Conservation (phyloP, 345 rosid genomes). For the Moricandia arvensis region DNA sequence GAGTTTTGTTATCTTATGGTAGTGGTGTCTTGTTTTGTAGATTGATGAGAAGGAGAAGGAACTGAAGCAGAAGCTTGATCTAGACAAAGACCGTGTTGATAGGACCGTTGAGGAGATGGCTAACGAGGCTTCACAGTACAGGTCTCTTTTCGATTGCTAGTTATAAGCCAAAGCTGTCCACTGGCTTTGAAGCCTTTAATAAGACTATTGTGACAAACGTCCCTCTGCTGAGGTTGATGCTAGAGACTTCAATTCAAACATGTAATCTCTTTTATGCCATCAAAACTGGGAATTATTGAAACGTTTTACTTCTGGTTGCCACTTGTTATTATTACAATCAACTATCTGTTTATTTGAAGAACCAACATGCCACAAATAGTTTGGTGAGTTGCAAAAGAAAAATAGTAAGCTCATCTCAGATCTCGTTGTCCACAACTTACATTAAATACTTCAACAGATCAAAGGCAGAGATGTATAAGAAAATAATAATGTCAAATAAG, state of each 20-base stretch:
- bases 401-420: neutral
- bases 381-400: neutral
- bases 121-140: conserved; percentile 66
- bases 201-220: conserved; percentile 2
- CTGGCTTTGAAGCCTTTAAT: neutral
- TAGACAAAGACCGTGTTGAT: conserved; percentile 76
- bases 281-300: neutral
- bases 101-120: conserved; percentile 73
- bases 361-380: neutral
- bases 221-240: neutral
- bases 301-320: neutral
- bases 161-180: neutral
- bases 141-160: conserved; percentile 45
- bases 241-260: neutral
- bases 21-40: conserved; percentile 38
- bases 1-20: conserved; percentile 7
- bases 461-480: conserved; percentile 12
- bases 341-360: neutral
- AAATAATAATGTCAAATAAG: neutral
- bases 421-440: conserved; percentile 13
- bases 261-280: neutral
- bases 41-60: conserved; percentile 75
- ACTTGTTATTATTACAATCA: neutral
- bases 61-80: conserved; percentile 66
- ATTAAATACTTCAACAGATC: conserved; percentile 17